Percentiles rank a stretch among this genome's conserved stretches.
phyloP scores from a whole-genome alignment of 352 stramenopile genomes.

The Globisporangium polare region DNA sequence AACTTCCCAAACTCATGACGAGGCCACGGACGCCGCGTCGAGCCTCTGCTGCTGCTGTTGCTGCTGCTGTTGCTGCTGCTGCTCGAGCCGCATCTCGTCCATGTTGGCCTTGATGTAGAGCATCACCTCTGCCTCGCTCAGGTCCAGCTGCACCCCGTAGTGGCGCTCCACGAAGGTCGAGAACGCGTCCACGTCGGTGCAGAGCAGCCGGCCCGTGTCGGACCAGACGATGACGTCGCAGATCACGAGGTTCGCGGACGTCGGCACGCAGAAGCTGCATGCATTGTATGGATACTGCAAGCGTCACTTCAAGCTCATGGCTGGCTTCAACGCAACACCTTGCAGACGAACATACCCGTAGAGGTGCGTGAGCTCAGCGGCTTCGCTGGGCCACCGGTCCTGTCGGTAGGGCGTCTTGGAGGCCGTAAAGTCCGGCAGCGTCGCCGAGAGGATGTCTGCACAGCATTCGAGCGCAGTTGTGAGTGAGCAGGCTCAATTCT shows the following conservation, averaged over 20 bases:
- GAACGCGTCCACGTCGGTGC: conserved; percentile 60
- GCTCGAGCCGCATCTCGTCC: conserved; percentile 46
- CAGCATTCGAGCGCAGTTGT: not conserved
- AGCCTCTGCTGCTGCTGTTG: not conserved
- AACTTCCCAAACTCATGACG: not conserved
- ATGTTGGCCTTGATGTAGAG: conserved; percentile 71
- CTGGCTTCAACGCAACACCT: not conserved
- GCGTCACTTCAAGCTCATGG: not conserved
- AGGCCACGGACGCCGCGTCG: not conserved
- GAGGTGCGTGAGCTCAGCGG: conserved; percentile 35
- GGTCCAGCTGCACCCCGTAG: conserved; percentile 64
- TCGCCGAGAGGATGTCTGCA: conserved; percentile 51
- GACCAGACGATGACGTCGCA: conserved; percentile 68
- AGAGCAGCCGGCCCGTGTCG: conserved; percentile 56
- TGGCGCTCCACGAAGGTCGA: conserved; percentile 54
- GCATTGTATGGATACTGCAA: too few species aligned
- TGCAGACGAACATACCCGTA: conserved; percentile 33
- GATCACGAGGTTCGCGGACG: conserved; percentile 38
- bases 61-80: conserved; percentile 13
- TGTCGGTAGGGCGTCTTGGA: conserved; percentile 44
- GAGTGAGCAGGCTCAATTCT: not conserved
- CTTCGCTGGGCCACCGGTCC: conserved; percentile 43
- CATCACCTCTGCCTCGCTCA: conserved; percentile 55
- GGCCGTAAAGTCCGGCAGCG: conserved; percentile 49
- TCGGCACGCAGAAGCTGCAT: conserved; percentile 33